phyloP scores from a whole-genome alignment of 2,329 filamentous ascomycete genomes.

The Hypoxylon sp. region DNA sequence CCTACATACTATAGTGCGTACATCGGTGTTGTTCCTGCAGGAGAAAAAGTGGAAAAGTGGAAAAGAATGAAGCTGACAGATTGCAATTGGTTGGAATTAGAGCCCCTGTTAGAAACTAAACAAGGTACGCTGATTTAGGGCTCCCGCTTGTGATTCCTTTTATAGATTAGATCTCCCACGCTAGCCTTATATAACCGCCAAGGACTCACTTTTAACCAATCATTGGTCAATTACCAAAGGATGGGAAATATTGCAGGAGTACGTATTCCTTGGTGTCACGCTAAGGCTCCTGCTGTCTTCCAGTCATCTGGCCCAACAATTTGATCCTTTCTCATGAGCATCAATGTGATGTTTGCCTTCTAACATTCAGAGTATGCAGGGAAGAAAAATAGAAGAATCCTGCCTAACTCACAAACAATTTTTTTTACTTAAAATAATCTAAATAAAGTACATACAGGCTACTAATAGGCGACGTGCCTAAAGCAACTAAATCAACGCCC shows the following conservation, averaged over 20 bases:
- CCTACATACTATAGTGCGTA: no score
- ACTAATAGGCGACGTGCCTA: constrained; percentile 4
- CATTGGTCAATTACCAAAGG: constrained; percentile 24
- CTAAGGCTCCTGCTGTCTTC: constrained; percentile 24
- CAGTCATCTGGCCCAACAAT: constrained; percentile 13
- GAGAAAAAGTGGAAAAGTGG: constrained; percentile 41
- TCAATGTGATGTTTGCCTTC: constrained; percentile 14
- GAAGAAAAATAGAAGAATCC: neutral
- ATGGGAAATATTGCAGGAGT: constrained; percentile 24
- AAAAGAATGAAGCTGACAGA: constrained; percentile 1
- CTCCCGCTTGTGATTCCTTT: constrained; percentile 19
- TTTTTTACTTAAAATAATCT: neutral
- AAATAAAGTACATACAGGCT: neutral
- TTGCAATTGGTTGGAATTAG: constrained; percentile 23
- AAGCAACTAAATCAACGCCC: neutral
- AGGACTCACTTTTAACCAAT: constrained; percentile 23
- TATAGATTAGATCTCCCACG: constrained; percentile 35
- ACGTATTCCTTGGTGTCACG: constrained; percentile 20
- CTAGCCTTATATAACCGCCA: constrained; percentile 25
- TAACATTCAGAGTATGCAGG: neutral
- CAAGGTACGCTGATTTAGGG: constrained; percentile 20
- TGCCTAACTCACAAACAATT: constrained; percentile 11
- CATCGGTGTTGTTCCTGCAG: constrained; percentile 43
- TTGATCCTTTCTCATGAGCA: neutral
- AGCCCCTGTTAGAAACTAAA: constrained; percentile 9